A percentile compares a stretch with the other conserved stretches of the same genome.
Evolutionary conservation across 805 yeast species (phyloP).

Genomic region (Myxozyma kluyveri): DNA sequence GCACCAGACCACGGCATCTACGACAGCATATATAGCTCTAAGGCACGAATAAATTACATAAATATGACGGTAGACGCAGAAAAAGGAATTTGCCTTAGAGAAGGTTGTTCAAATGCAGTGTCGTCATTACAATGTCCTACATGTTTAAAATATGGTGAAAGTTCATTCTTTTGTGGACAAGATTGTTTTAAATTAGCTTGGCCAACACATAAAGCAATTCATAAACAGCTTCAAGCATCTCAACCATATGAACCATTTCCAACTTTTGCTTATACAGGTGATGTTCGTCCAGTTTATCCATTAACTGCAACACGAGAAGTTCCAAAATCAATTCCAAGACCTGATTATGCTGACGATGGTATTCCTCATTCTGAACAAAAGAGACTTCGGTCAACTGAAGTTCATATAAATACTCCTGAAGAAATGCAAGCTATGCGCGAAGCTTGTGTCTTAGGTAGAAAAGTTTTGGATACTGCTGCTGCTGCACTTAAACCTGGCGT

Average conservation of each 20-base stretch:
- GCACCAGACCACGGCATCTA: too few species aligned
- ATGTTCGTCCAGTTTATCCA: conserved; percentile 76
- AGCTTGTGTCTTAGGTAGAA: conserved; percentile 76
- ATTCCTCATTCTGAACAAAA: conserved; percentile 73
- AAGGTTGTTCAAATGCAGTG: conserved; percentile 82
- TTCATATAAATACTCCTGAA: conserved; percentile 60
- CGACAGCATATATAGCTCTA: too few species aligned
- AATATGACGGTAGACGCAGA: not conserved
- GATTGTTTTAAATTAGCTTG: conserved; percentile 59
- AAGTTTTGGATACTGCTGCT: conserved; percentile 85
- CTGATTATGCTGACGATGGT: conserved; percentile 85
- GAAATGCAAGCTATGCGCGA: conserved; percentile 72
- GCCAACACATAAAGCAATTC: conserved; percentile 59
- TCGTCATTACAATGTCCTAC: conserved; percentile 85
- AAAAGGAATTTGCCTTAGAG: conserved; percentile 56
- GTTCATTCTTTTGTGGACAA: conserved; percentile 74
- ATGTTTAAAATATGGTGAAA: conserved; percentile 70
- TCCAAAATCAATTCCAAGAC: conserved; percentile 66
- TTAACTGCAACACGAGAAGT: conserved; percentile 66
- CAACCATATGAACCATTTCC: conserved; percentile 79
- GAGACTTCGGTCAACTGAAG: conserved; percentile 64
- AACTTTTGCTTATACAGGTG: conserved; percentile 68
- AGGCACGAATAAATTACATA: too few species aligned
- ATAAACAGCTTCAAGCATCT: conserved; percentile 18
- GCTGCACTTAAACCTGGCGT: conserved; percentile 80